A percentile compares a stretch with the other conserved stretches of the same genome.
phyloP scores from a whole-genome alignment of 2,329 filamentous ascomycete genomes.

The Colletotrichum cereale region DNA sequence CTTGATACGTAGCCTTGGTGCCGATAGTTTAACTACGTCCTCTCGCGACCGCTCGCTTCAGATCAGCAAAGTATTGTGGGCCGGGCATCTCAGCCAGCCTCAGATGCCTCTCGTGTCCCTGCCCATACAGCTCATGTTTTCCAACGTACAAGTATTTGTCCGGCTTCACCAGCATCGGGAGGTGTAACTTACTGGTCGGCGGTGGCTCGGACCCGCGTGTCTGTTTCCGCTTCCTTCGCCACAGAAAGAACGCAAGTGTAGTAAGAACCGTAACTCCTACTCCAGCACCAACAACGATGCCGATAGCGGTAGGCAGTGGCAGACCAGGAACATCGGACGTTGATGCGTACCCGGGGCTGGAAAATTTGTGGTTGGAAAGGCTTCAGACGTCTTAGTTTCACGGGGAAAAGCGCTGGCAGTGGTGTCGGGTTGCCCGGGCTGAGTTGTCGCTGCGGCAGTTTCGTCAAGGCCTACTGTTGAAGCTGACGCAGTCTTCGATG shows the following conservation, averaged over 20 bases:
- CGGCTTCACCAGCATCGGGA: not conserved
- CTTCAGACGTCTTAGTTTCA: not conserved
- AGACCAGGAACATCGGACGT: not conserved
- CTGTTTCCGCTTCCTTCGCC: slow-evolving; percentile 8
- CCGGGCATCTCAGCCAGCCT: not conserved
- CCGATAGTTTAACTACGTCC: not conserved
- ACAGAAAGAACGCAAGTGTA: not conserved
- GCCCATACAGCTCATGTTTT: not conserved
- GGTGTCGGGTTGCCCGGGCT: not conserved
- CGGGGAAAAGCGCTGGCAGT: not conserved
- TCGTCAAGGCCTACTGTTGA: not conserved
- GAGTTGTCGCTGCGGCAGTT: not conserved
- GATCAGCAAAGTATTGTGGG: slow-evolving; percentile 1
- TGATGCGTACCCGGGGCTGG: not conserved
- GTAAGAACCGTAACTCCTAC: not conserved
- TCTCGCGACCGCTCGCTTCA: not conserved
- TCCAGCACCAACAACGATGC: not conserved
- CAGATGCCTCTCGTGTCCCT: not conserved
- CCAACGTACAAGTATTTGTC: not conserved
- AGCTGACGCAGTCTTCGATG: not conserved
- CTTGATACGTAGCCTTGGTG: not conserved
- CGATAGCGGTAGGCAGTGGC: not conserved
- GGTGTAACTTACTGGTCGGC: not conserved
- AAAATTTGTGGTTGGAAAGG: not conserved
- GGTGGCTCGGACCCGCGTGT: not conserved